Evolutionary conservation across 2,329 filamentous ascomycete species (phyloP), one percentile per base, ranked within the genome.

Genomic region (Phoma herbarum): DNA sequence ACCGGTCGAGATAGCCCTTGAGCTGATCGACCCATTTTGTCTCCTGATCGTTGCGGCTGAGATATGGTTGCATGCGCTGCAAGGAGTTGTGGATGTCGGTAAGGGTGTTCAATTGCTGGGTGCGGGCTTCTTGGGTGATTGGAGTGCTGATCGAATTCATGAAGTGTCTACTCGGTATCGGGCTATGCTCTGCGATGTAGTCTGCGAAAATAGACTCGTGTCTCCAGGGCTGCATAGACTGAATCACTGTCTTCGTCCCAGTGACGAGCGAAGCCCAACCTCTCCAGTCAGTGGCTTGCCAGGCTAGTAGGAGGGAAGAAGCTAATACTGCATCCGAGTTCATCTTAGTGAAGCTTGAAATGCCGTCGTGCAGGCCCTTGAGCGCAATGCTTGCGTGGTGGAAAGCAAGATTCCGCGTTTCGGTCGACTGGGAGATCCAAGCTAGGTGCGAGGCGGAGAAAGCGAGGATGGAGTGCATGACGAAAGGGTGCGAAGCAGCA

Each of bases 211-310:
- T 86, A 31, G 93, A 97, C 75, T 96, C 90, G 69, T 96, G 88
- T 77, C 92, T 92, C 93, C 92, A 96, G 14, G 87, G 85, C 64
- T 93, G 90, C 93, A 98, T 98, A 42, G 91, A 90, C 70, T 92
- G 88, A 66, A 97, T 90, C 52, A 98, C 88, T 90, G 93, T 74
- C 23, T 60, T 60, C 9, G 52, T 55, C n/a, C 52, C 52, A 23
- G 57, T 54, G 83, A 97, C 95, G 60, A 97, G 82, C 66, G 93
- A 93, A 63, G 90, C 92, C 94, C 94, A 98, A 78, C 81, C 89
- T 83, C 85, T 96, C 94, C 93, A 98, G 81, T 98, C 94, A 60
- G 90, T 95, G 55, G 92, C 91, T 81, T 98, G 94, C 93, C 95
- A 98, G 35, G 93, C 96, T 48, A 99, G 85, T 46, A 98, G 86